Conservation (phyloP, 208 protist genomes). For the Wallacemonas sp. region DNA sequence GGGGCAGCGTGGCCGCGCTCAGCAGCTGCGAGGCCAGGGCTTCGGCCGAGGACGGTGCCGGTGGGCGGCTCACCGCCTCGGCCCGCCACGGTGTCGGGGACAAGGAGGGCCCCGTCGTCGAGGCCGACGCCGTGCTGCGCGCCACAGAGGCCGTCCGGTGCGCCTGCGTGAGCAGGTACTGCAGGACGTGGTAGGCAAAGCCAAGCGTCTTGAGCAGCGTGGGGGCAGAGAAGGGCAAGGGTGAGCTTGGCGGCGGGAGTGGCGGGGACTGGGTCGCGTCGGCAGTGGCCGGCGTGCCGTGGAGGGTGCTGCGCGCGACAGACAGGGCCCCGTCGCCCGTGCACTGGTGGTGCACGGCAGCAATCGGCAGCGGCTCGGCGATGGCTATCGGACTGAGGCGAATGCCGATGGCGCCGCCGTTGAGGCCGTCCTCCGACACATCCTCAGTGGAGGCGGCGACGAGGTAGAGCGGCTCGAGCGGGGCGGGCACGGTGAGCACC, state of each 20-base stretch:
- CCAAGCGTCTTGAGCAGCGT: conserved; percentile 36
- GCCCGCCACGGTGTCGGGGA: background rate
- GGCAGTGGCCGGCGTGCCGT: background rate
- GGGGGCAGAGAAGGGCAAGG: conserved; percentile 8
- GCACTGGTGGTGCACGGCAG: background rate
- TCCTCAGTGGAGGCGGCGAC: conserved; percentile 31
- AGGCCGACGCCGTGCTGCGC: too few species aligned
- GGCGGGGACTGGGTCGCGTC: background rate
- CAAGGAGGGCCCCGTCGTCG: too few species aligned
- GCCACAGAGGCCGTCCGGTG: background rate
- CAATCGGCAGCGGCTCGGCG: background rate
- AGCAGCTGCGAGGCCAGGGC: conserved; percentile 9
- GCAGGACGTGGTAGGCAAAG: conserved; percentile 44
- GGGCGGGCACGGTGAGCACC: conserved; percentile 44
- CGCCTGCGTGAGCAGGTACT: conserved; percentile 35
- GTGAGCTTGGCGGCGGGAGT: background rate
- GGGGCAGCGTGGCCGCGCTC: conserved; percentile 24
- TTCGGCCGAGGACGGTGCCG: background rate
- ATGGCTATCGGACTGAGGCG: background rate
- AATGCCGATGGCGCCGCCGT: background rate
- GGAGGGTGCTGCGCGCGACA: too few species aligned
- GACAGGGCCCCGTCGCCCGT: too few species aligned
- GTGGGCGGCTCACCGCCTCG: background rate
- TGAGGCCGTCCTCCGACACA: background rate
- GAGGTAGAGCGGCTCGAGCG: conserved; percentile 35